A percentile compares a stretch with the other conserved stretches of the same genome.
Conservation (phyloP, 2,329 filamentous ascomycete species). For the Ascochyta lentis region DNA sequence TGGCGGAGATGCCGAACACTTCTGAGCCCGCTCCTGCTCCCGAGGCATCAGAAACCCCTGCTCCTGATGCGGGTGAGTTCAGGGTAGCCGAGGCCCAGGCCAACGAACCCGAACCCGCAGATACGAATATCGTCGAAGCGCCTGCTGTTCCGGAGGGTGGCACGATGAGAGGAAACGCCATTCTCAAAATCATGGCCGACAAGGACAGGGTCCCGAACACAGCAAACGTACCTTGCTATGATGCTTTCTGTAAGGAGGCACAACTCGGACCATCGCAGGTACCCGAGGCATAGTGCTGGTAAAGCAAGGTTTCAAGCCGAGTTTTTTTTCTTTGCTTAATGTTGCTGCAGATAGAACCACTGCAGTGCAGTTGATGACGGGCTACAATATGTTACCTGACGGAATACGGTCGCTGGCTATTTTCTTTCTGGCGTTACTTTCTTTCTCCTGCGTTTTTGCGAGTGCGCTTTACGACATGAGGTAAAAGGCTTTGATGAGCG, state of each 20-base stretch:
- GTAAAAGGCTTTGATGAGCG: neutral
- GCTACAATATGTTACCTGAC: constrained; percentile 1
- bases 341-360: neutral
- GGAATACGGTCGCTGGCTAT: neutral
- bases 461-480: neutral
- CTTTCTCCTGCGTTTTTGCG: neutral
- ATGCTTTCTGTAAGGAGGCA: constrained; percentile 1
- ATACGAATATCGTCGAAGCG: neutral
- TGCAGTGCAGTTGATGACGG: neutral
- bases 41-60: neutral
- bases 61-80: neutral
- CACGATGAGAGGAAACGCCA: constrained; percentile 1
- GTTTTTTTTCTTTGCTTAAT: neutral
- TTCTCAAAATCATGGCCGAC: constrained; percentile 5
- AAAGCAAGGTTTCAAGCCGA: no score
- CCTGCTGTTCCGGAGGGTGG: neutral
- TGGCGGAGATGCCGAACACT: constrained; percentile 8
- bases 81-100: neutral
- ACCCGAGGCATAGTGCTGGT: neutral
- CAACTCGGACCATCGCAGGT: constrained; percentile 1
- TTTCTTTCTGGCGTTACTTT: neutral
- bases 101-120: neutral
- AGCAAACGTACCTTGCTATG: constrained; percentile 4
- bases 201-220: neutral
- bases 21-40: neutral